phyloP scores from a whole-genome alignment of 441 rosid species.

The Erysimum pusillum region DNA sequence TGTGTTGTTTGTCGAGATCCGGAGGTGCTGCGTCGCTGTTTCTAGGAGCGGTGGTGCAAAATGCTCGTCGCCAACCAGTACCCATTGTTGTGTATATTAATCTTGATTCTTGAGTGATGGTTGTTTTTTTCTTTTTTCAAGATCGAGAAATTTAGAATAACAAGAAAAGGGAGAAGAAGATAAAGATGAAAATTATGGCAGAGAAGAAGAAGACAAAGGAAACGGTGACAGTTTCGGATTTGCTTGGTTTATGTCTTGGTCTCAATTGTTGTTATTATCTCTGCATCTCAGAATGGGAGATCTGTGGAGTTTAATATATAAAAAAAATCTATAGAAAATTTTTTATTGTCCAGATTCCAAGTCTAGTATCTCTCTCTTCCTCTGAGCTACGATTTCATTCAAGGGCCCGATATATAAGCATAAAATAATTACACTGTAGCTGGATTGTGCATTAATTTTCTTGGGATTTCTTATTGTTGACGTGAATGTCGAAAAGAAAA shows the following conservation, averaged over 20 bases:
- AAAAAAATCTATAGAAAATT: neutral
- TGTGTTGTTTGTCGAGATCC: constrained; percentile 54
- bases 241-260: constrained; percentile 12
- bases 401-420: constrained; percentile 24
- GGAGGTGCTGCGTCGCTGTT: constrained; percentile 56
- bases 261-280: constrained; percentile 26
- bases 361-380: constrained; percentile 5
- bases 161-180: constrained; percentile 7
- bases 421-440: constrained; percentile 33
- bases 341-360: constrained; percentile 31
- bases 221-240: constrained; percentile 40
- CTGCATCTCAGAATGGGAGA: constrained; percentile 37
- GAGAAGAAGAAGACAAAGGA: constrained; percentile 36
- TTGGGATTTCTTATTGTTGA: constrained; percentile 27
- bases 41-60: constrained; percentile 81
- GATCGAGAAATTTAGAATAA: neutral
- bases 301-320: constrained; percentile 25
- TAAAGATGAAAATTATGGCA: constrained; percentile 13
- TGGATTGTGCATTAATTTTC: constrained; percentile 31
- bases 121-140: neutral
- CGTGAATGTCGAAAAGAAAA: constrained; percentile 27
- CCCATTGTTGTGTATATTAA: constrained; percentile 58
- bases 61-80: constrained; percentile 97
- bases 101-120: neutral
- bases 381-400: neutral